Evolutionary conservation across 2,329 filamentous ascomycete genomes (phyloP).

Genomic region (Fusarium humuli): DNA sequence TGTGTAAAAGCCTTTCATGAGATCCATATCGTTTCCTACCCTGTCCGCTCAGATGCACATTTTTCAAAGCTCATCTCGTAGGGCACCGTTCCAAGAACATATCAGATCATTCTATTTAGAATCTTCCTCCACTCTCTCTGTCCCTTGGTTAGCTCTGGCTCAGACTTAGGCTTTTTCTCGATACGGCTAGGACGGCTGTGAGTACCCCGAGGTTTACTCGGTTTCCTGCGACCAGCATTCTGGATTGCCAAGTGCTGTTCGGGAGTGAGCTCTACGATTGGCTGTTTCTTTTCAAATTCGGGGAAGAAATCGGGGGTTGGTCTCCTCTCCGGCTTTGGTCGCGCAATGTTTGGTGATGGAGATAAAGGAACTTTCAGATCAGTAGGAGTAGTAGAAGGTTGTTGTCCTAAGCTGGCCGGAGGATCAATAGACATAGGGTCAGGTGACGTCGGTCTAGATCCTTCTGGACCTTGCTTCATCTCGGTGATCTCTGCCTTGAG

Average conservation of each 20-base stretch:
- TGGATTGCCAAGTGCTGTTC: accelerated
- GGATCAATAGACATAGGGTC: not conserved
- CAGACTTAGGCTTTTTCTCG: not conserved
- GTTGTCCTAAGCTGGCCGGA: no score
- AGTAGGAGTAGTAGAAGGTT: not conserved
- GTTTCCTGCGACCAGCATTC: not conserved
- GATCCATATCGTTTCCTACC: not conserved
- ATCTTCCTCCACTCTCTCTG: accelerated
- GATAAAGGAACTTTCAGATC: not conserved
- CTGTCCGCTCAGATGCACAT: not conserved
- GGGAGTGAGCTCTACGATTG: not conserved
- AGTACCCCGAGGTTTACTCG: accelerated
- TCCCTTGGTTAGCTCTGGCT: accelerated
- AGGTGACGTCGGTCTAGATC: not conserved
- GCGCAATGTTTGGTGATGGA: not conserved
- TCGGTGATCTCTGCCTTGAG: not conserved
- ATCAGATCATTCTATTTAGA: no score
- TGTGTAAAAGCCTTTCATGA: no score
- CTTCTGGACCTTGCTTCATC: not conserved
- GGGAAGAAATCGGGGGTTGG: not conserved
- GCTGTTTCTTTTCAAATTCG: accelerated
- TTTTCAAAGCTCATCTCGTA: no score
- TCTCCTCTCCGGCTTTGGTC: not conserved
- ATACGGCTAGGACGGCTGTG: not conserved
- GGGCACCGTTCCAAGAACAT: not conserved